phyloP scores from a whole-genome alignment of 1,284 basidiomycete species.

The Rhodofomes roseus region DNA sequence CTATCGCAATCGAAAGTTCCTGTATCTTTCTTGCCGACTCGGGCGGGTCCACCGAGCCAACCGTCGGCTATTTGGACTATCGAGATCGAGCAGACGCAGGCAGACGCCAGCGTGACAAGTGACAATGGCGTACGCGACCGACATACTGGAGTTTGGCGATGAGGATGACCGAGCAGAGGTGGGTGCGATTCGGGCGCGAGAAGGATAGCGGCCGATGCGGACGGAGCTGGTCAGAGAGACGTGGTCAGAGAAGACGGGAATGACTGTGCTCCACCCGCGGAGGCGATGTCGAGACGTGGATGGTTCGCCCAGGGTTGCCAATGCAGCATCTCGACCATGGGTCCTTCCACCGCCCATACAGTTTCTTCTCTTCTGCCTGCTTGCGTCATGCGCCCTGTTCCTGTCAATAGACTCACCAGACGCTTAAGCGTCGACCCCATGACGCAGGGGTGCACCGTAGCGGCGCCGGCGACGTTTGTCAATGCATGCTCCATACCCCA shows the following conservation, averaged over 20 bases:
- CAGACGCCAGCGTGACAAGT: not conserved
- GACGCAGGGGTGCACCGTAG: not conserved
- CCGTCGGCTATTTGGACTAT: not conserved
- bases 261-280: not conserved
- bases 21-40: not conserved
- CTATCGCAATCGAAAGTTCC: not conserved
- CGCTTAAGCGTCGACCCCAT: not conserved
- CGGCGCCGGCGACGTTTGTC: not conserved
- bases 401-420: not conserved
- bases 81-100: not conserved
- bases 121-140: not conserved
- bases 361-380: not conserved
- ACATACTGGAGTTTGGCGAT: not conserved
- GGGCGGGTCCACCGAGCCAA: not conserved
- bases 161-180: not conserved
- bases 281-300: not conserved
- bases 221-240: not conserved
- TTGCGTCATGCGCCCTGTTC: not conserved
- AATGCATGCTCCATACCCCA: not conserved
- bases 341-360: not conserved
- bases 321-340: not conserved
- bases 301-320: not conserved
- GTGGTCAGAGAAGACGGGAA: not conserved
- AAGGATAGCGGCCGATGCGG: not conserved
- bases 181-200: not conserved